These are phyloP conservation scores for Fusarium napiforme DNA, from an alignment of 2,329 filamentous ascomycete species.

Conservation along the genomic window DNA sequence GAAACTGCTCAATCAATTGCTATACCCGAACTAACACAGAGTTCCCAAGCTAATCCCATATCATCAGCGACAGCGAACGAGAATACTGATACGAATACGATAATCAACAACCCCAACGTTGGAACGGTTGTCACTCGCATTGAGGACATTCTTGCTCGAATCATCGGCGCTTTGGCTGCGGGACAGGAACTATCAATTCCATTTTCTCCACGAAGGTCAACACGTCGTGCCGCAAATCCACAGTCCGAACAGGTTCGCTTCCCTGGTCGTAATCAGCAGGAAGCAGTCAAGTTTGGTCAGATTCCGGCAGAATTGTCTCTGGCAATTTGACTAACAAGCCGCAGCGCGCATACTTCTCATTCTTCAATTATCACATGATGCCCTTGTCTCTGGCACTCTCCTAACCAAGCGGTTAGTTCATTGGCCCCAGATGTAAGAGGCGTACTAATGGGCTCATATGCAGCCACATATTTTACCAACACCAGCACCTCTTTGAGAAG, in stretches of 20 bases:
- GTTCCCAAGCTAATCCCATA: background rate
- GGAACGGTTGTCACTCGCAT: constrained; percentile 50
- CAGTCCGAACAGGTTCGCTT: constrained; percentile 51
- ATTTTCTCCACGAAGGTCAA: constrained; percentile 39
- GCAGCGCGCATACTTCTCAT: constrained; percentile 68
- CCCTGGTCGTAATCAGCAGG: constrained; percentile 59
- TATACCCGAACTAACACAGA: constrained; percentile 16
- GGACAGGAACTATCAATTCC: constrained; percentile 44
- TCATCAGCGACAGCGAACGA: constrained; percentile 1
- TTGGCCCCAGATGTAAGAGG: background rate
- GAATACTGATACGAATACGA: constrained; percentile 42
- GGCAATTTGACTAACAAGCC: background rate
- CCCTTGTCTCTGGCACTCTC: constrained; percentile 63
- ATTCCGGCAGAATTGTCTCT: background rate
- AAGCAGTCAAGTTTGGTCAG: constrained; percentile 64
- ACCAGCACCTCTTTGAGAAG: constrained; percentile 75
- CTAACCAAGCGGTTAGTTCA: constrained; percentile 70
- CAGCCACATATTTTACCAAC: constrained; percentile 84
- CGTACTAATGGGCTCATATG: background rate
- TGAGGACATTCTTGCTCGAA: constrained; percentile 48
- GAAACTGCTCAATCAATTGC: constrained; percentile 5
- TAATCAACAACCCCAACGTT: constrained; percentile 4
- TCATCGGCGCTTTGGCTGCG: constrained; percentile 44
- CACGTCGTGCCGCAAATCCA: constrained; percentile 10
- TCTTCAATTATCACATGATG: constrained; percentile 68